Conservation (phyloP, 495 filamentous ascomycete genomes). For the Penicillium longicatenatum region DNA sequence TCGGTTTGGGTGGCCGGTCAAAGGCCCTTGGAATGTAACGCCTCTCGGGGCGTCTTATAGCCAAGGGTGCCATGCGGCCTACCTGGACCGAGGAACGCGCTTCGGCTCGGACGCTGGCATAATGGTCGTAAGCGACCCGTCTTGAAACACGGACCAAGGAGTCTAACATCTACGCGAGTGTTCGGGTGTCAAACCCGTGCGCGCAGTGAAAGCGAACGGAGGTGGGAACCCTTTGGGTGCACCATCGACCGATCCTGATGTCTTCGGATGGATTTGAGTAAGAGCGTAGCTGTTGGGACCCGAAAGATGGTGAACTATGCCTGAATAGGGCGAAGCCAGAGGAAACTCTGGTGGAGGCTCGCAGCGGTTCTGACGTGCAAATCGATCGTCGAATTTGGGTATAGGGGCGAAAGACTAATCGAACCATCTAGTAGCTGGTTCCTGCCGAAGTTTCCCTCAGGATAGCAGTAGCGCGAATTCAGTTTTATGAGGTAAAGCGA, state of each 20-base stretch:
- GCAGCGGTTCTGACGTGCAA: slow-evolving; percentile 74
- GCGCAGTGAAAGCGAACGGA: slow-evolving; percentile 12
- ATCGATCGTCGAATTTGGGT: slow-evolving; percentile 70
- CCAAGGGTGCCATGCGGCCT: slow-evolving; percentile 51
- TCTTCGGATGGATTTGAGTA: slow-evolving; percentile 78
- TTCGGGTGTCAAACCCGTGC: slow-evolving; percentile 16
- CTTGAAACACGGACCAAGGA: slow-evolving; percentile 17
- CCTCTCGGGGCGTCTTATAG: slow-evolving; percentile 63
- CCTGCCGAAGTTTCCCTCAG: slow-evolving; percentile 13
- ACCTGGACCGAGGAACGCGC: slow-evolving; percentile 57
- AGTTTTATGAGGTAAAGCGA: slow-evolving; percentile 13
- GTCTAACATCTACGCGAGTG: slow-evolving; percentile 16
- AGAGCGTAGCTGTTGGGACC: slow-evolving; percentile 72
- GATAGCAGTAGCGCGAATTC: slow-evolving; percentile 11
- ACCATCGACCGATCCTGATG: slow-evolving; percentile 75
- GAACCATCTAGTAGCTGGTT: slow-evolving; percentile 57
- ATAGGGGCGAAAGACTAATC: slow-evolving; percentile 69
- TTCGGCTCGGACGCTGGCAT: slow-evolving; percentile 52
- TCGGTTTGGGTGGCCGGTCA: slow-evolving; percentile 60
- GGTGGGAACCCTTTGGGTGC: slow-evolving; percentile 58
- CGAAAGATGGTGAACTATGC: slow-evolving; percentile 61
- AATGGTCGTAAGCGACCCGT: slow-evolving; percentile 25
- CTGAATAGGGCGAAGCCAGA: slow-evolving; percentile 75
- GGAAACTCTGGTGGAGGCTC: slow-evolving; percentile 75
- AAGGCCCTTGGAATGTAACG: slow-evolving; percentile 61